Conservation (phyloP, 1,284 basidiomycete genomes). For the Puccinia horiana region DNA sequence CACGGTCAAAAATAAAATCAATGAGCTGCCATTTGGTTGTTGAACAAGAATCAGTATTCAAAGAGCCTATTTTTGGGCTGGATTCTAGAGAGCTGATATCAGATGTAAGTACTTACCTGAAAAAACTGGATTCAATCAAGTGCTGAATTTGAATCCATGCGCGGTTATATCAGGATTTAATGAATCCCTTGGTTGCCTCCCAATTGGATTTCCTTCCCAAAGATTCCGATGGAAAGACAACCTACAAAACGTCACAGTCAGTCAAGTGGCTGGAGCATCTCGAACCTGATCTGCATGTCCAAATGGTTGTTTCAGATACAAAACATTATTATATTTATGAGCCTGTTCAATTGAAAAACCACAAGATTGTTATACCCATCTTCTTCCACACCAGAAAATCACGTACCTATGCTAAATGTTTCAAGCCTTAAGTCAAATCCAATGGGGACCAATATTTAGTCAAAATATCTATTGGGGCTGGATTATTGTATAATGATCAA, state of each 20-base stretch:
- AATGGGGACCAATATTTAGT: neutral
- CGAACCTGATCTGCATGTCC: neutral
- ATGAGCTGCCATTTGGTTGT: neutral
- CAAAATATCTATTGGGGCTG: neutral
- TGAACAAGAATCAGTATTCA: neutral
- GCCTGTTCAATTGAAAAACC: neutral
- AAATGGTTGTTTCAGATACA: neutral
- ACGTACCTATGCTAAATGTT: neutral
- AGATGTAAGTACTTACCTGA: neutral
- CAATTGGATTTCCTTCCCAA: conserved; percentile 2
- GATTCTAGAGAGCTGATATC: neutral
- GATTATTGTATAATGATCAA: neutral
- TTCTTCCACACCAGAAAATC: neutral
- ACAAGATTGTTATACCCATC: neutral
- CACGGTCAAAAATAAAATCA: neutral
- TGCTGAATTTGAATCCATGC: neutral
- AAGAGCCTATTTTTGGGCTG: neutral
- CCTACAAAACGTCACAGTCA: neutral
- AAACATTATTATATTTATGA: conserved; percentile 15
- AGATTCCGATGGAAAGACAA: neutral
- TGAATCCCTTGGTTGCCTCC: neutral
- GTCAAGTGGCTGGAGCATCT: neutral
- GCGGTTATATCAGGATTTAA: neutral
- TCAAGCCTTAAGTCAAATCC: neutral
- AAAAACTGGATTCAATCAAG: neutral